Base-by-base conservation (phyloP, 257 asterid genomes). In the Salvia miltiorrhiza region DNA sequence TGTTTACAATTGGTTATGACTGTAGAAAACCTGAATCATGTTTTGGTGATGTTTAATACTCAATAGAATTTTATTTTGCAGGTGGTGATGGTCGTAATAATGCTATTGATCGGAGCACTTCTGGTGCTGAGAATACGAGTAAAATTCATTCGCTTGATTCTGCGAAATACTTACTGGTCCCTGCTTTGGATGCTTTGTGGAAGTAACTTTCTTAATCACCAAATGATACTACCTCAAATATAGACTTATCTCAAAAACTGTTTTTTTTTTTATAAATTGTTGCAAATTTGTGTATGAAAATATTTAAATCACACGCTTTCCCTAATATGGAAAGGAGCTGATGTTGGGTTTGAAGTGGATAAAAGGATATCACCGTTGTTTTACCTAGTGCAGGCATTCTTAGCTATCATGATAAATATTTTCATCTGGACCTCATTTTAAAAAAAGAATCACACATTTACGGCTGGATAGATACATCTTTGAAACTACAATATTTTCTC, bases 151-250 rank as follows among this genome's bases (percentile, higher is more conserved):
- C 59, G 70, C 76, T 81, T 24, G 63, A 60, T 45, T 47, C 6
- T 3, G 74, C 26, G 68, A 48, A 43, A 28, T 50, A 35, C 61
- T 71, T 63, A 43, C 39, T 13, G 24, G 58, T 55, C 70, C 93
- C 93, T 68, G 81, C 84, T 75, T 23, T 24, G 62, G 71, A 69
- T 55, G 83, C 80, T 74, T 53, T 83, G 48, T 90, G 97, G 97
- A 84, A 77, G 97, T 86, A 83, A 80, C 86, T 77, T 54, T 11
- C 48, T 48, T 72, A 32, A 28, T 65, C 63, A 74, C 63, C 43
- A 33, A 28, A 0, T 4, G 4, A 32, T 23, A 35, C 45, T 60
- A 32, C 16, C 70, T 67, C 5, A 52, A 10, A 11, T 52, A 23
- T 23, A 52, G 16, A 23, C 16, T 23, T 7, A 21, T 52, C 21